These are phyloP conservation scores for Lactarius deliciosus DNA, from an alignment of 768 basidiomycete species.

Conservation along the genomic window DNA sequence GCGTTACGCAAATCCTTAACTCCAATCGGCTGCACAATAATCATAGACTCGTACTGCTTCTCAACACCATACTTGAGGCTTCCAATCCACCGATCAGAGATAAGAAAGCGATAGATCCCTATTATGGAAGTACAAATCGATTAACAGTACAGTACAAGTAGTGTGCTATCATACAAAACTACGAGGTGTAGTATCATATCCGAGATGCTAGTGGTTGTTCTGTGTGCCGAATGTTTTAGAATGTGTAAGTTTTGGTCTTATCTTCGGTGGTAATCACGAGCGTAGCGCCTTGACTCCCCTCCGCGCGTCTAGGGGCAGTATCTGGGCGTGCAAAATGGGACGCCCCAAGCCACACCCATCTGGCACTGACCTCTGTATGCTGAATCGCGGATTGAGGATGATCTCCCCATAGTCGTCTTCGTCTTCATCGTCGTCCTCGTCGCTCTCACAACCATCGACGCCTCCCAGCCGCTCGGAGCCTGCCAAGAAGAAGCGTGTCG, in stretches of 20 bases:
- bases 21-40: background rate
- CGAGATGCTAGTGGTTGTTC: constrained; percentile 2
- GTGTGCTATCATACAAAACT: constrained; percentile 20
- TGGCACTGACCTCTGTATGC: constrained; percentile 12
- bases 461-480: background rate
- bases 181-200: constrained; percentile 5
- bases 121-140: constrained; percentile 23
- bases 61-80: background rate
- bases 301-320: constrained; percentile 8
- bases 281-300: constrained; percentile 10
- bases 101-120: background rate
- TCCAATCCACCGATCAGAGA: constrained; percentile 4
- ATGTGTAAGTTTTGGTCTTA: constrained; percentile 2
- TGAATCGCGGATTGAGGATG: constrained; percentile 26
- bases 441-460: constrained; percentile 16
- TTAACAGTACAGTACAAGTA: constrained; percentile 26
- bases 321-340: constrained; percentile 8
- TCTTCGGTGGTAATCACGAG: background rate
- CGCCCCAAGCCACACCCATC: background rate
- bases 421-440: constrained; percentile 20
- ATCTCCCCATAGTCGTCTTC: constrained; percentile 30
- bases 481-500: constrained; percentile 20
- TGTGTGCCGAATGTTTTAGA: constrained; percentile 12
- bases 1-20: background rate
- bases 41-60: background rate